Conservation (phyloP, 1,139 yeast species). For the Yamadazyma conglobata region DNA sequence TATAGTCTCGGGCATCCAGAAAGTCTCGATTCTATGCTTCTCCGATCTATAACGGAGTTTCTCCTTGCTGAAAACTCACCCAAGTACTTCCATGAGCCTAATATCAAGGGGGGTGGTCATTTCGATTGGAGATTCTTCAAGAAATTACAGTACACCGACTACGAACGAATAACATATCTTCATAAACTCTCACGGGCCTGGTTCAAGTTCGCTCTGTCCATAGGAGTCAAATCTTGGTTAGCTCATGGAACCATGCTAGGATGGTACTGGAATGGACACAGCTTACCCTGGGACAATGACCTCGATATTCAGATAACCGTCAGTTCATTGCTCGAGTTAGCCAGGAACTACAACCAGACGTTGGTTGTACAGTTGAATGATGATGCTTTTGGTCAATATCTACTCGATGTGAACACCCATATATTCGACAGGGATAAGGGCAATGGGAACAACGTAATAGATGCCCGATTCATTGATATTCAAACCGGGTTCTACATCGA, state of each 20-base stretch:
- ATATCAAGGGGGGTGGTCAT: slow-evolving; percentile 15
- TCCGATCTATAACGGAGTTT: too few relatives aligned
- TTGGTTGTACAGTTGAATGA: slow-evolving; percentile 38
- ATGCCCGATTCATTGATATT: slow-evolving; percentile 58
- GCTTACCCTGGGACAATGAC: slow-evolving; percentile 63
- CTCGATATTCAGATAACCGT: slow-evolving; percentile 55
- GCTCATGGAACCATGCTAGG: slow-evolving; percentile 60
- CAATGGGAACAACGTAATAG: slow-evolving; percentile 49
- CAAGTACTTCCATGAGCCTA: slow-evolving; percentile 21
- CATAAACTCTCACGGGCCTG: slow-evolving; percentile 52
- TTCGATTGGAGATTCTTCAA: slow-evolving; percentile 24
- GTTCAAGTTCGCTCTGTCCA: slow-evolving; percentile 45
- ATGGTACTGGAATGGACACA: slow-evolving; percentile 60
- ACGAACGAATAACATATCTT: slow-evolving; percentile 40
- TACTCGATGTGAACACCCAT: slow-evolving; percentile 51
- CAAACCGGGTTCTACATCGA: slow-evolving; percentile 57
- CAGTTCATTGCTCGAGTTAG: slow-evolving; percentile 36
- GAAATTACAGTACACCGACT: slow-evolving; percentile 17
- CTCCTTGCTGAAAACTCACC: too few relatives aligned
- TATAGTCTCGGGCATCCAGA: too few relatives aligned
- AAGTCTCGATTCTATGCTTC: too few relatives aligned
- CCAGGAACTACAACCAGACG: slow-evolving; percentile 44
- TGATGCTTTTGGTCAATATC: slow-evolving; percentile 30
- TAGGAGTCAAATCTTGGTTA: slow-evolving; percentile 50
- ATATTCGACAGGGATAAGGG: slow-evolving; percentile 30